Base-by-base conservation (phyloP, 257 asterid species). In the Nyctanthes arbortristis region DNA sequence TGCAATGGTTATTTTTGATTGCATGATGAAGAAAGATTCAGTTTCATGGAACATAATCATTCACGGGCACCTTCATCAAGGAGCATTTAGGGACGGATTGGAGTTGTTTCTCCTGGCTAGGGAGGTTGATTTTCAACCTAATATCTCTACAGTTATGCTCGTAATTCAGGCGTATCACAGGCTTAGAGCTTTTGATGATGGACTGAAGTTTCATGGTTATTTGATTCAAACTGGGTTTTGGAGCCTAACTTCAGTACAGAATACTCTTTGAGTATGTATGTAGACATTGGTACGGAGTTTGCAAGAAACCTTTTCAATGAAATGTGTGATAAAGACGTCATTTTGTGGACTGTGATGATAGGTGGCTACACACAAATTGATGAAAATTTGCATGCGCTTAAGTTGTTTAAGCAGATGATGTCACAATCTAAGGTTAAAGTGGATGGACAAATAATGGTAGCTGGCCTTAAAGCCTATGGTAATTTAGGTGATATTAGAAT, bases 1-100 rank as follows among this genome's bases (percentile, higher is more conserved):
- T 72, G 80, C 97, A 6, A 13, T 66, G 55, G 35, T 65, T 60
- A 79, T 74, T 78, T 90, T 92, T 74, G 52, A 78, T 45, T 65
- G 79, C 84, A 77, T 82, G 88, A 52, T 20, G 65, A 35, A 57
- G 9, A 79, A 73, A 72, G 98, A 89, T 73, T 86, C 95, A 6
- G 90, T 92, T 72, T 86, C 98, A 2, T 89, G 98, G 98, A 92
- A 92, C 82, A 87, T 85, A 66, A 75, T 89, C 72, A 81, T 92
- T 76, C 88, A 81, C 29, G 92, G 81, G 31, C 73, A 84, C 82
- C 78, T 86, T 57, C 56, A 73, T 69, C 85, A 70, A 40, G 86
- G 77, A 58, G 79, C 69, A 71, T 58, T 74, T 69, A 75, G 70
- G 67, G 78, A 73, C 61, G 96, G 94, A 63, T 69, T 84, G 39